Evolutionary conservation across 1,139 yeast species (phyloP), one percentile per base, ranked within the genome.

Genomic region (Yamadazyma dendronema): DNA sequence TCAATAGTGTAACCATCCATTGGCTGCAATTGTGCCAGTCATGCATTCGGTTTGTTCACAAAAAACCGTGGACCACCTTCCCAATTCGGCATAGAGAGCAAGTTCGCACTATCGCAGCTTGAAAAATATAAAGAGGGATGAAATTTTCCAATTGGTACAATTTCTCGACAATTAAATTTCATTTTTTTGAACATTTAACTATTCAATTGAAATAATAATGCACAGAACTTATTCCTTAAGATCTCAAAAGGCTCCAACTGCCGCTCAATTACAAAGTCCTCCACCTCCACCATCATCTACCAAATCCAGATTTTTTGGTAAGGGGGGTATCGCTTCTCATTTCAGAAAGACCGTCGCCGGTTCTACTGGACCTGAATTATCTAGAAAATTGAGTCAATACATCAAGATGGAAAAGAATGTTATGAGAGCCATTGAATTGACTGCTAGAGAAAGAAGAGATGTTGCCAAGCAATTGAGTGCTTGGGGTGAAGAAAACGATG

Each of bases 401-500:
- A 90, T 92, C 61, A 92, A 92, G 79, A 85, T 88, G 77, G 98
- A 92, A 73, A 92, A 92, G 77, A 88, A 88, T 61, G 88, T 92
- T 44, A 84, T 90, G 88, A 82, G 96, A 64, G 82, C 96, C 47
- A 77, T 92, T 57, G 97, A 92, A 71, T 75, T 87, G 54, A 89
- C 90, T 46, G 94, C 97, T 48, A 81, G 87, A 62, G 98, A 92
- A 73, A 84, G 97, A 67, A 84, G 94, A 67, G 94, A 87, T 59
- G 96, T 88, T 52, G 98, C 98, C 55, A 88, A 84, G 72, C 97
- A 89, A 73, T 79, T 92, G 63, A 85, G 96, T 44, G 66, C 84
- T 48, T 92, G 98, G 98, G 98, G 98, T 72, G 95, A 90, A 67
- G 96, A 86, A 54, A 87, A 89, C 61, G 97, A 92, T 62, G 97